phyloP scores from a whole-genome alignment of 345 rosid species.

The Eucalyptus marginata region DNA sequence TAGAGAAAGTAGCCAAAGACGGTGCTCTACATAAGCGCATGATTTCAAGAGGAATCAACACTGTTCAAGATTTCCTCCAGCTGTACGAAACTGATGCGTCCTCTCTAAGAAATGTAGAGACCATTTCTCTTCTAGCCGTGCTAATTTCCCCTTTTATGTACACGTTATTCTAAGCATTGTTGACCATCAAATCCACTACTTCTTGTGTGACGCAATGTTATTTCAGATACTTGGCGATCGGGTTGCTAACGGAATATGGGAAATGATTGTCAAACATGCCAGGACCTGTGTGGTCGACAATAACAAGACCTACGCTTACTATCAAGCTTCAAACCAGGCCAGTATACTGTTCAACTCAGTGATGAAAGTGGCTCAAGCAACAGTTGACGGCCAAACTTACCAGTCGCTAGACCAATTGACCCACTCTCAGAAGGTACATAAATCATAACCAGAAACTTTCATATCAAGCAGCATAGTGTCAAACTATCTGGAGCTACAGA shows the following conservation, averaged over 20 bases:
- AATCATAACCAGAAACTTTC: background rate
- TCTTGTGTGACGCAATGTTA: background rate
- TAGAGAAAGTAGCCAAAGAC: slow-evolving; percentile 24
- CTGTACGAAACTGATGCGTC: background rate
- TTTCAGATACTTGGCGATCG: slow-evolving; percentile 31
- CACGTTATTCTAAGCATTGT: background rate
- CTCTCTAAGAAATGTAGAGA: slow-evolving; percentile 27
- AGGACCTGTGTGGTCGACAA: slow-evolving; percentile 36
- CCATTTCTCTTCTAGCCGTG: background rate
- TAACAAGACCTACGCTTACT: slow-evolving; percentile 22
- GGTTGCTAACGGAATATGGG: slow-evolving; percentile 37
- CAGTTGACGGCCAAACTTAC: slow-evolving; percentile 11
- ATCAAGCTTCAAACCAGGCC: slow-evolving; percentile 3
- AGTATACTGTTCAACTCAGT: slow-evolving; percentile 40
- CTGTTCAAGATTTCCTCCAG: slow-evolving; percentile 15
- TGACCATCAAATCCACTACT: background rate
- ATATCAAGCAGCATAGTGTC: background rate
- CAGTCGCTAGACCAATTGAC: slow-evolving; percentile 12
- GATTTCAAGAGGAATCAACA: background rate
- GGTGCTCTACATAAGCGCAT: slow-evolving; percentile 12
- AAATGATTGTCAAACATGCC: slow-evolving; percentile 50
- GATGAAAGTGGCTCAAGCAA: slow-evolving; percentile 25
- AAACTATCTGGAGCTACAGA: background rate
- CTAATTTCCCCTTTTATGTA: background rate
- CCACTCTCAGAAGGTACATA: slow-evolving; percentile 22